These are phyloP conservation scores for Geotrichum europaeum DNA, from an alignment of 1,139 yeast species.

Conservation along the genomic window DNA sequence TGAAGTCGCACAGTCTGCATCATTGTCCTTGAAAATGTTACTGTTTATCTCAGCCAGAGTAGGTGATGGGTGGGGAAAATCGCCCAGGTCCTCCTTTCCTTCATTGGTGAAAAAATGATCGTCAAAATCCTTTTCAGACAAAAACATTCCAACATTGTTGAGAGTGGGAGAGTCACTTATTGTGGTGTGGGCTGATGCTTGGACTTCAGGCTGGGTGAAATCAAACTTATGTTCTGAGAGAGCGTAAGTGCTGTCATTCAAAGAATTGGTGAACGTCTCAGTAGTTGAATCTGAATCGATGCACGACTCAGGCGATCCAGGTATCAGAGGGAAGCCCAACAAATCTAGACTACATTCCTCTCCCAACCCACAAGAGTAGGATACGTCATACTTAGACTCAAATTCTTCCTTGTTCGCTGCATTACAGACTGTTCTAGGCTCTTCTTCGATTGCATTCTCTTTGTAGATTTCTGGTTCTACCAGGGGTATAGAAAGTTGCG, in stretches of 20 bases:
- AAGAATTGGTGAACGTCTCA: background rate
- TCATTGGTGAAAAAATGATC: background rate
- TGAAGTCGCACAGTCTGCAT: slow-evolving; percentile 2
- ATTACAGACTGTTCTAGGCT: slow-evolving; percentile 15
- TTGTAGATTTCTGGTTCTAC: slow-evolving; percentile 1
- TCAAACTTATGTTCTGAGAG: background rate
- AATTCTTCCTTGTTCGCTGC: background rate
- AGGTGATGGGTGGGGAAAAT: background rate
- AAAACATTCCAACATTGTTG: background rate
- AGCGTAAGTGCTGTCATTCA: background rate
- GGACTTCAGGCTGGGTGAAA: background rate
- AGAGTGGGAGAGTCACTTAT: background rate
- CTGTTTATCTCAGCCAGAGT: background rate
- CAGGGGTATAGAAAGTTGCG: background rate
- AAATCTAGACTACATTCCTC: background rate
- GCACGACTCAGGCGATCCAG: background rate
- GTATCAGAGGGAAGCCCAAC: background rate
- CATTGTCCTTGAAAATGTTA: background rate
- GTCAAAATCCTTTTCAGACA: background rate
- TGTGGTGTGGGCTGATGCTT: background rate
- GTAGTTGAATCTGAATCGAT: background rate
- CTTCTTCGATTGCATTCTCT: slow-evolving; percentile 31
- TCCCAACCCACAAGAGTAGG: background rate
- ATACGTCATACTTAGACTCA: slow-evolving; percentile 10
- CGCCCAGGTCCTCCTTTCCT: background rate